Evolutionary conservation across 176 grass and related monocot species (phyloP), one percentile per base, ranked within the genome.

Genomic region (Bonia amplexicaulis): DNA sequence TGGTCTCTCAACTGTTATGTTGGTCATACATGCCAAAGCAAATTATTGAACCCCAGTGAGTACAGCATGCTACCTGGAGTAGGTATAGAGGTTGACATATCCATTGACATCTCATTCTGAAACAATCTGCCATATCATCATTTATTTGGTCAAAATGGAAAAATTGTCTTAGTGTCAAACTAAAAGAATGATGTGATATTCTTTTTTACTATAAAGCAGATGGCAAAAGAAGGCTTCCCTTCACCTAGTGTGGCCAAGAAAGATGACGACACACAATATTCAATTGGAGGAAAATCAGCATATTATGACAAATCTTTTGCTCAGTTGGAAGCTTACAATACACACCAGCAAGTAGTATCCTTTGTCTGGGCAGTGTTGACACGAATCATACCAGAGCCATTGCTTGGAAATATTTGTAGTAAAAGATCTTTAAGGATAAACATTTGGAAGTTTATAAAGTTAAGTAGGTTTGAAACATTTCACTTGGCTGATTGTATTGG

Each of bases 361-460:
- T 98, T 98, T 87, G 76, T 95, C 26, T 95, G 91, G 82, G 93
- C 95, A 73, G 87, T 91, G 73, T 84, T 88, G 47, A 87, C 82
- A 90, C 88, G 79, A 22, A 92, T 98, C 75, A 47, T 98, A 54
- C 95, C 95, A 16, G 61, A 79, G 37, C 78, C 89, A 59, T 88
- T 98, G 70, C 84, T 98, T 84, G 95, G 91, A 66, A 89, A 89
- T 73, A 88, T 77, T 87, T 75, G 54, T 73, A 87, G 79, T 69
- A 88, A 90, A 91, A 98, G 93, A 90, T 80, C 48, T 11, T 81
- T 98, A 61, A 93, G 87, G 80, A 83, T 55, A 80, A 98, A 91
- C 78, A 95, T 98, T 81, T 91, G 90, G 80, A 98, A 91, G 86
- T 93, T 98, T 78, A 76, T 95, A 77, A 84, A 79, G 29, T 83